Evolutionary conservation across 805 yeast genomes (phyloP), one percentile per base, ranked within the genome.

Genomic region (Yamadazyma philogaea): DNA sequence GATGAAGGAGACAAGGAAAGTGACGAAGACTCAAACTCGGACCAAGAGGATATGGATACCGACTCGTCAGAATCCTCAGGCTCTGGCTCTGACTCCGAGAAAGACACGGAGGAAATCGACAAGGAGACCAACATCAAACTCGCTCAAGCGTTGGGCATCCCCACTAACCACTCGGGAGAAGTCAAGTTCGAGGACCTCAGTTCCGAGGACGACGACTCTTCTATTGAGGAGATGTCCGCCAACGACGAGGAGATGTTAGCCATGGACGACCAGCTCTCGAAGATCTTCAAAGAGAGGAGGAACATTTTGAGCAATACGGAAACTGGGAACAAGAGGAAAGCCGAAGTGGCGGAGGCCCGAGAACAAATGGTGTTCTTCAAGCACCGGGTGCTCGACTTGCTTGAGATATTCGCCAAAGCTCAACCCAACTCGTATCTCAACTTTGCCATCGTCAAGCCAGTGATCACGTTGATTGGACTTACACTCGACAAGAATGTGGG

Each of bases 231-330:
- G 0, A 72, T 66, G 32, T 81, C 91, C 0, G 87, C 89, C 95
- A 95, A 90, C 46, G 97, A 90, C 61, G 96, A 90, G 54, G 89
- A 89, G 59, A 91, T 91, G 98, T 81, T 89, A 82, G 95, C 90
- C 16, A 77, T 91, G 53, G 98, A 91, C 58, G 85, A 75, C 17
- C 93, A 88, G 47, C 68, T 91, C 22, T 78, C 96, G 0, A 75
- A 75, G 41, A 91, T 91, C 42, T 91, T 91, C 74, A 79, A 84
- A 55, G 91, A 88, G 54, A 78, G 97, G 53, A 79, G 81, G 51
- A 81, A 78, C 46, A 84, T 86, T 0, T 61, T 87, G 41, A 63
- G 78, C 7, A 58, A 57, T 6, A 51, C 68, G 19, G 66, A 68
- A 24, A 64, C 77, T 2, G 89, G 89, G 26, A 84, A 72, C 59